These are phyloP conservation scores for Xylaria sp. DNA, from an alignment of 2,329 filamentous ascomycete species.

Conservation along the genomic window DNA sequence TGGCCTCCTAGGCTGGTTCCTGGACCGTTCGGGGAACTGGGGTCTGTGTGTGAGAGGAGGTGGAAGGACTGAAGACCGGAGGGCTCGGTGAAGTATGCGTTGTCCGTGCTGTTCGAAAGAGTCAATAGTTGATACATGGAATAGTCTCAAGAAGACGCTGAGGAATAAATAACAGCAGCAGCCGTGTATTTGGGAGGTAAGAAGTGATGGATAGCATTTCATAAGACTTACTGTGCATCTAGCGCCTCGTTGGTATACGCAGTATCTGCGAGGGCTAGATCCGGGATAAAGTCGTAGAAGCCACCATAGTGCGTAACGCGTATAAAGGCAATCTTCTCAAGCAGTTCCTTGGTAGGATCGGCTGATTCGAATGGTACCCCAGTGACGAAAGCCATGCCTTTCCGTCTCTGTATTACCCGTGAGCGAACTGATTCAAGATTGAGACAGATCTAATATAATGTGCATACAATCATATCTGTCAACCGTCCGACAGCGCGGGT, in stretches of 20 bases:
- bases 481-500: constrained; percentile 68
- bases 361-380: constrained; percentile 73
- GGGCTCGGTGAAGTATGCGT: constrained; percentile 94
- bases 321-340: constrained; percentile 87
- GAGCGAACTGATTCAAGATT: constrained; percentile 20
- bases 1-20: constrained; percentile 69
- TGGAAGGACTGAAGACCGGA: constrained; percentile 94
- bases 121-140: too few species aligned
- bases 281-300: constrained; percentile 84
- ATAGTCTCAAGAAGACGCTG: too few species aligned
- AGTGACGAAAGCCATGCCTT: constrained; percentile 83
- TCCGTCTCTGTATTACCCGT: constrained; percentile 62
- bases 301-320: constrained; percentile 90
- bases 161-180: too few species aligned
- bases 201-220: too few species aligned
- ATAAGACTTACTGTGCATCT: constrained; percentile 68
- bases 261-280: constrained; percentile 87
- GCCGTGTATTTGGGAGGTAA: too few species aligned
- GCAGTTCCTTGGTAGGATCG: constrained; percentile 76
- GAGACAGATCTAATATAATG: not conserved
- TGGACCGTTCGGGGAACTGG: constrained; percentile 34
- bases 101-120: constrained; percentile 72
- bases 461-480: constrained; percentile 69
- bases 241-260: constrained; percentile 90
- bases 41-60: constrained; percentile 75